Evolutionary conservation across 2,329 filamentous ascomycete genomes (phyloP), one percentile per base, ranked within the genome.

Genomic region (Fusarium ramigenum): DNA sequence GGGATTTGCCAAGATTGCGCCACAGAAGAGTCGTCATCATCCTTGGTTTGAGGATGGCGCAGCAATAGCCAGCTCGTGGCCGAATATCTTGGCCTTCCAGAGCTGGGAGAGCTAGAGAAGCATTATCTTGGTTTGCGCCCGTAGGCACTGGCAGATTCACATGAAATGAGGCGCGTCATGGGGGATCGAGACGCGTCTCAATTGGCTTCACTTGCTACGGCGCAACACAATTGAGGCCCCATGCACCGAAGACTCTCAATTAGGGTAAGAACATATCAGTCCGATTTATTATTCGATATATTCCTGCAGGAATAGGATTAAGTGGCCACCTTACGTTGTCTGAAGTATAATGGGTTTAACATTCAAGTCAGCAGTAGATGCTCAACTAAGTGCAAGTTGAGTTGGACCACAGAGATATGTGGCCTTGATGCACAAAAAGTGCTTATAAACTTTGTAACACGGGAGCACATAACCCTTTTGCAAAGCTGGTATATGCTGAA

Each of bases 1-100:
- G 18, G 16, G 19, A 58, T n/a, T 16, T 64, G 66, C 66, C 66
- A 70, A 70, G 42, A 14, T 49, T 69, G 60, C 66, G 66, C 66
- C 66, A 66, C 66, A 40, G 19, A 32, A 9, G 21, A 47, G 30
- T 70, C 60, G 66, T 69, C 60, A 70, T 53, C 60, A 36, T 30
- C 16, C 11, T 64, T 36, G 9, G n/a, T 42, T 47, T 28, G 28
- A 44, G 25, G 6, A 19, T 19, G 28, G n/a, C 8, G 49, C n/a
- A 28, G 18, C 23, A 40, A 25, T 44, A 4, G 12, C 23, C 39
- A 37, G 11, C 39, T 30, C 18, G 25, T 23, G 2, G 2, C 32
- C 10, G 25, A 4, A 16, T 11, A 4, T 30, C 50, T 62, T 34
- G 25, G 19, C 28, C 16, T 12, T 37, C 19, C 12, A 5, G 3